Conservation (phyloP, 1,139 yeast species). For the Protomyces inundatus region DNA sequence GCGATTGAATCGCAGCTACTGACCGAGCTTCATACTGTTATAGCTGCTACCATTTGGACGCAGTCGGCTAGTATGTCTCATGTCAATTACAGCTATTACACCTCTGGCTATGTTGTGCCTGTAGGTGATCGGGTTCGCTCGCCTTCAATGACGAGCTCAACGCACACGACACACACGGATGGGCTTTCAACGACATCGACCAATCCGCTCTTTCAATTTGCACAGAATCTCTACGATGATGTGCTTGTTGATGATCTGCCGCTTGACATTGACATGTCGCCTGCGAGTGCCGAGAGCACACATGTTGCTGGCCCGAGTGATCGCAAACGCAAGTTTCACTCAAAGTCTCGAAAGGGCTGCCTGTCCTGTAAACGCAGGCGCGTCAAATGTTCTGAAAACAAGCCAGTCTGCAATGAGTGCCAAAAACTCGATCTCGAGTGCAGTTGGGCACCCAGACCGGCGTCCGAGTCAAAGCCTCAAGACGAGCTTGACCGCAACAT, state of each 20-base stretch:
- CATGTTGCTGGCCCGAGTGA: background rate
- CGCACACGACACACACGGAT: background rate
- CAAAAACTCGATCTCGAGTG: conserved; percentile 18
- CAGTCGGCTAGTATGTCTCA: too few species aligned
- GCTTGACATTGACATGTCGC: background rate
- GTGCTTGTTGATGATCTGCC: background rate
- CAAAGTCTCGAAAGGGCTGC: conserved; percentile 41
- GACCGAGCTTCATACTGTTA: too few species aligned
- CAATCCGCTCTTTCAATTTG: background rate
- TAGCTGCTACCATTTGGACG: too few species aligned
- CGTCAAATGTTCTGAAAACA: conserved; percentile 48
- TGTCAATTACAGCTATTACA: too few species aligned
- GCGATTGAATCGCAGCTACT: too few species aligned
- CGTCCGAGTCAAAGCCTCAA: conserved; percentile 7
- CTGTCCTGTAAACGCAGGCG: conserved; percentile 46
- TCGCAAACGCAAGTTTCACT: conserved; percentile 31
- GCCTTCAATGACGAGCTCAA: background rate
- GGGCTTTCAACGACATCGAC: background rate
- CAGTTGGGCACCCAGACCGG: conserved; percentile 4
- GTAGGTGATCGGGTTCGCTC: background rate
- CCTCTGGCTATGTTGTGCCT: too few species aligned
- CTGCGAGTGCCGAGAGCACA: too few species aligned
- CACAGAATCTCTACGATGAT: background rate
- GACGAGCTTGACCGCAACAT: background rate
- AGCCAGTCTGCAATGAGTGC: conserved; percentile 36